Conservation (phyloP, 768 basidiomycete species). For the Kockovaella imperatae region DNA sequence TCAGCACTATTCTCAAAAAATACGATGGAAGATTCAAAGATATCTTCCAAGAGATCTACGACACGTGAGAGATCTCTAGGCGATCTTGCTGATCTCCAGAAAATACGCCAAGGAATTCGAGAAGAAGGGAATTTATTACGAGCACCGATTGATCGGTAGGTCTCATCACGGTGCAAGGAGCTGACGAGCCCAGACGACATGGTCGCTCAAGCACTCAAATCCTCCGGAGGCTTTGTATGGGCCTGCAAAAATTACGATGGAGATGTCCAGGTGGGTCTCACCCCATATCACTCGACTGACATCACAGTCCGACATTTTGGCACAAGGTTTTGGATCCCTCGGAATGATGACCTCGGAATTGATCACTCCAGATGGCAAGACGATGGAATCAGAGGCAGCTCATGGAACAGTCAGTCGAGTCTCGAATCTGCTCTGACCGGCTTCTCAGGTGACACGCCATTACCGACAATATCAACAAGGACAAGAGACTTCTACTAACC, state of each 20-base stretch:
- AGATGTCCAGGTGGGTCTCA: conserved; percentile 61
- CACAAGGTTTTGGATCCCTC: conserved; percentile 90
- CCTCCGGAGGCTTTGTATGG: conserved; percentile 80
- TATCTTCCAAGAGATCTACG: conserved; percentile 95
- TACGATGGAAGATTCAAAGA: conserved; percentile 99
- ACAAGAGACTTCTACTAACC: conserved; percentile 95
- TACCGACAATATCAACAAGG: conserved; percentile 97
- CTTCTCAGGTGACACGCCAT: conserved; percentile 70
- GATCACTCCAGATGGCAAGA: conserved; percentile 85
- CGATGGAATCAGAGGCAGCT: conserved; percentile 92
- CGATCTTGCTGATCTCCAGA: conserved; percentile 11
- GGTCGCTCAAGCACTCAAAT: conserved; percentile 98
- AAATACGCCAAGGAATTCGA: conserved; percentile 47
- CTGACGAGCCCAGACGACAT: conserved; percentile 50
- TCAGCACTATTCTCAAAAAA: conserved; percentile 50
- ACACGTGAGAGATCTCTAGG: conserved; percentile 46
- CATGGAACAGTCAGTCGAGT: conserved; percentile 55
- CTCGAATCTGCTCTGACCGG: not conserved
- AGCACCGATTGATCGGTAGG: conserved; percentile 62
- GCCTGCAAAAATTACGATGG: conserved; percentile 61
- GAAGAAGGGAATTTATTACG: conserved; percentile 50
- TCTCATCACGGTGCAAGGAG: not conserved
- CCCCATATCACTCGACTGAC: not conserved
- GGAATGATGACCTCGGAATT: conserved; percentile 99
- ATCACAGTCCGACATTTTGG: conserved; percentile 74